Base-by-base conservation (phyloP, 768 basidiomycete species). In the Dioszegia crocea region DNA sequence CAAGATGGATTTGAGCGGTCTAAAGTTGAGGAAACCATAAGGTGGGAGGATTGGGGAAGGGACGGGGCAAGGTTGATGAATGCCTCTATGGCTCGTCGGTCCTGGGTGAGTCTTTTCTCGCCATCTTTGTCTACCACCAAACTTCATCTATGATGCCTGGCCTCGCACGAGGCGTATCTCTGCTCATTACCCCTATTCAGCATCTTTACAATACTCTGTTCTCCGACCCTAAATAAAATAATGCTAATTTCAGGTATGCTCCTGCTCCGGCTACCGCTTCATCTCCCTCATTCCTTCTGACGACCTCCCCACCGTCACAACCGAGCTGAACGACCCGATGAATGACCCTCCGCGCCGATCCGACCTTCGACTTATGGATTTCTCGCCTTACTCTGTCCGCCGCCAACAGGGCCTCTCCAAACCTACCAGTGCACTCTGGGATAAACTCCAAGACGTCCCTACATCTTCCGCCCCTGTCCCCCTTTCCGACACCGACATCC, bases 261-360 rank as follows among this genome's bases (percentile, higher is more conserved):
- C 66, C 1, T 73, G 71, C 39, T 70, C 71, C 4, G 71, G 71
- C 27, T 73, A 73, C 50, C 64, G 71, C 40, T 73, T 65, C 53
- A 55, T 68, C 57, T 64, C 69, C 4, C 60, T 73, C 17, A 56
- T 59, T 21, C 63, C 66, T 17, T 56, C 54, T 24, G 54, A 56
- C 21, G 43, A 45, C 19, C 29, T 56, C 41, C 54, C 44, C 8
- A 27, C 51, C 11, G n/a, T 41, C 36, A 17, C 30, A 6, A 36
- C 46, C 21, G 46, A 39, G 38, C 45, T 4, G 8, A 24, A 57
- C 47, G 41, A 21, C 24, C 29, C 9, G 46, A 56, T 23, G 26
- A 36, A 10, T 26, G 59, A 56, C 17, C 39, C 58, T 24, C 60
- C 68, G 2, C 29, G 41, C 21, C 47, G 45, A 46, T 61, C 61